These are phyloP conservation scores for Rhizoclosmatium globosum DNA, from an alignment of 192 early-diverging fungal genomes.

Conservation along the genomic window DNA sequence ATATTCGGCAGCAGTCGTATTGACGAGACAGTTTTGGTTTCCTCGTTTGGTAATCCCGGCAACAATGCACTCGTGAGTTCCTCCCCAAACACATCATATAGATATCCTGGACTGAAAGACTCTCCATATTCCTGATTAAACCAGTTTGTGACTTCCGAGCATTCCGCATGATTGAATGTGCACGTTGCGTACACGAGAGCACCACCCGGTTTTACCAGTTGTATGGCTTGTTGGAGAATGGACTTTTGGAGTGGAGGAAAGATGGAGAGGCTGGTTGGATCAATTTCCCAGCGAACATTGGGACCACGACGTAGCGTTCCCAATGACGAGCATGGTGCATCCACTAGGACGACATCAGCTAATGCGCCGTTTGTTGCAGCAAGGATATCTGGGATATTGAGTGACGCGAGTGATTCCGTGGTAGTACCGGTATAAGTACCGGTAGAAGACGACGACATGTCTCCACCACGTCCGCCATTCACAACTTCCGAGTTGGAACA, in stretches of 20 bases:
- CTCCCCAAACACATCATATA: background rate
- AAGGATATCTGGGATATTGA: background rate
- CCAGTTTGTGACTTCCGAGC: slow-evolving; percentile 13
- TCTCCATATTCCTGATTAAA: slow-evolving; percentile 8
- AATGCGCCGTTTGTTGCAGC: background rate
- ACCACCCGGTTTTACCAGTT: slow-evolving; percentile 18
- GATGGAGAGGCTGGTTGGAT: slow-evolving; percentile 6
- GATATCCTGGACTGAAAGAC: background rate
- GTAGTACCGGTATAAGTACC: background rate
- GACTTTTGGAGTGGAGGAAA: slow-evolving; percentile 24
- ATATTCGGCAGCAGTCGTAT: slow-evolving; percentile 12
- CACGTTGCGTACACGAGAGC: slow-evolving; percentile 35
- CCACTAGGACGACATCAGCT: slow-evolving; percentile 35
- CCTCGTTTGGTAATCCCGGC: background rate
- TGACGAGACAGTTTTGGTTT: background rate
- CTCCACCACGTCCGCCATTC: slow-evolving; percentile 32
- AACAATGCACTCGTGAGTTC: slow-evolving; percentile 1
- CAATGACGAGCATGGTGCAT: slow-evolving; percentile 35
- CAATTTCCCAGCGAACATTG: slow-evolving; percentile 37
- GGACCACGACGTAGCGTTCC: slow-evolving; percentile 37
- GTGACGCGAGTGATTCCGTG: background rate
- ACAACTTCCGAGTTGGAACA: slow-evolving; percentile 5
- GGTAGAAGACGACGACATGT: background rate
- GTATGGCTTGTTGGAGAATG: slow-evolving; percentile 1
- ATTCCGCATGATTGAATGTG: slow-evolving; percentile 32